phyloP scores from a whole-genome alignment of 1,139 yeast species.

The Suhomyces bolitotheri region DNA sequence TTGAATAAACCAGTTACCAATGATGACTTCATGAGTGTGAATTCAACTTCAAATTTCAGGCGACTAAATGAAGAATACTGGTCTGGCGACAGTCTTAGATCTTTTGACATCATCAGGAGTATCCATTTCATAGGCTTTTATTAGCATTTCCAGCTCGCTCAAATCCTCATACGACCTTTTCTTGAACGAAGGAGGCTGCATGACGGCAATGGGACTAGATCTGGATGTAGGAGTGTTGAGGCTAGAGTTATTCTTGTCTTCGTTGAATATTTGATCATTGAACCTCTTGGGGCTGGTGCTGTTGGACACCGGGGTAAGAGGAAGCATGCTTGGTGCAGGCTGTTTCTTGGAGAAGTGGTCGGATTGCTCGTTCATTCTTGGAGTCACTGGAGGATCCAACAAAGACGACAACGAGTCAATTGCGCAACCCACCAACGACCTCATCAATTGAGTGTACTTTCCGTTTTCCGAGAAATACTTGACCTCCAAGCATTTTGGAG shows the following conservation, averaged over 20 bases:
- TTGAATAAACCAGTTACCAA: conserved; percentile 15
- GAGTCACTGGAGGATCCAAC: conserved; percentile 23
- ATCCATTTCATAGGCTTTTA: conserved; percentile 9
- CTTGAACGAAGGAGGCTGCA: conserved; percentile 16
- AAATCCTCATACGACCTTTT: conserved; percentile 19
- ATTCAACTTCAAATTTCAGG: not conserved
- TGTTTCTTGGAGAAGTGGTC: conserved; percentile 12
- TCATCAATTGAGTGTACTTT: conserved; percentile 41
- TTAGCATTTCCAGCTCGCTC: conserved; percentile 7
- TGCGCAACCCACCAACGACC: conserved; percentile 34
- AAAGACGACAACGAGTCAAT: conserved; percentile 21
- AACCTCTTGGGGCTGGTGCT: conserved; percentile 27
- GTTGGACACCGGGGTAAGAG: conserved; percentile 31
- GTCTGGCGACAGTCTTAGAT: conserved; percentile 14
- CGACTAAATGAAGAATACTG: conserved; percentile 16
- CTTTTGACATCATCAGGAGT: conserved; percentile 14
- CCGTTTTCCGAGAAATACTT: conserved; percentile 43
- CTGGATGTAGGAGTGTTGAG: conserved; percentile 14
- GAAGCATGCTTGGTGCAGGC: conserved; percentile 15
- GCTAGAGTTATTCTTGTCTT: conserved; percentile 4
- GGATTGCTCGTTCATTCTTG: conserved; percentile 11
- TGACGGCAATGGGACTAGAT: conserved; percentile 12
- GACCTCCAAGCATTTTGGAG: conserved; percentile 46
- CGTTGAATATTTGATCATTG: conserved; percentile 15
- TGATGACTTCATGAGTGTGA: not conserved